Evolutionary conservation across 1,284 basidiomycete genomes (phyloP), one percentile per base, ranked within the genome.

Genomic region (Irpex rosettiformis): DNA sequence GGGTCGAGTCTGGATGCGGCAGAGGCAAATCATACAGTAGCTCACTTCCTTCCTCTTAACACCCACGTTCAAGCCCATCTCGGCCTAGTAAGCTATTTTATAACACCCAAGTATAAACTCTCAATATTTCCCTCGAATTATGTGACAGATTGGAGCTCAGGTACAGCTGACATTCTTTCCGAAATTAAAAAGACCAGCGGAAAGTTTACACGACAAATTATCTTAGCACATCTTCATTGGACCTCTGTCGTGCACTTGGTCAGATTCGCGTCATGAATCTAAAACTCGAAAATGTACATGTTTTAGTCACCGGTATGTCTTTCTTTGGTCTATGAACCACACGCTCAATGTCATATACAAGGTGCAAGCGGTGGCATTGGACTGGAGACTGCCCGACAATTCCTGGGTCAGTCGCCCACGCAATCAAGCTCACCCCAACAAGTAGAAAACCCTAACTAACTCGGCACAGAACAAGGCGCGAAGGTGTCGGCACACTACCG

Each of bases 401-500:
- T 84, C 66, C 77, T 85, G 25, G 74, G 85, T 83, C 60, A 67
- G 73, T 68, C 48, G 22, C 24, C 18, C 28, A 3, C n/a, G n/a
- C n/a, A n/a, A n/a, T n/a, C 33, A 37, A 11, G 33, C 33, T 11
- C 10, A 37, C 33, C 10, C 33, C 33, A 37, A 37, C 33, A 37
- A 37, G 33, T 16, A 37, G 33, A 8, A 37, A 11, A 37, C 16
- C 11, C 33, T 37, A 16, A 37, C 33, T 37, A 16, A 37, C 33
- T 16, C 33, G 33, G 33, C 33, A 45, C 67, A 89, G 86, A 82
- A 40, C 83, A 86, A 64, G 87, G 86, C 3, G 86, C 89, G 3
- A 79, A 79, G 60, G 87, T 92, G 6, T 84, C 86, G 0, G 88
- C 87, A 0, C 88, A 91, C 67, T 92, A 86, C 71, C 86, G 89